Evolutionary conservation across 768 basidiomycete species (phyloP).

Genomic region (Lentinula boryana): DNA sequence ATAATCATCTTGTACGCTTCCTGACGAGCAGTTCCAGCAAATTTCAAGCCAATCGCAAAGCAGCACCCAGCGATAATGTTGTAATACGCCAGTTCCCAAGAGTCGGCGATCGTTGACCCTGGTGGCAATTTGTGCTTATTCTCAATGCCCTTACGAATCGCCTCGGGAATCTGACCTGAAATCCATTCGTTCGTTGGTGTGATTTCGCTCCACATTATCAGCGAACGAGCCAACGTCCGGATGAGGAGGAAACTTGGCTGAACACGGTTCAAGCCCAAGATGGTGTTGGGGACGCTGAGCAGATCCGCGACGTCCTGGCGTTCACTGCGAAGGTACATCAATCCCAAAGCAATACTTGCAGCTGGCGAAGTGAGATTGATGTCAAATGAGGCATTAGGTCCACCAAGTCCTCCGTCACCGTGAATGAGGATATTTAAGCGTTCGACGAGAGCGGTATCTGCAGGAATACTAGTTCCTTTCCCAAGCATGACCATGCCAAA

Average conservation of each 20-base stretch:
- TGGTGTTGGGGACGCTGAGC: conserved; percentile 75
- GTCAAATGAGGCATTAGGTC: conserved; percentile 55
- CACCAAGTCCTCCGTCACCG: conserved; percentile 50
- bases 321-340: conserved; percentile 89
- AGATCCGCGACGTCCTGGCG: conserved; percentile 84
- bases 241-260: conserved; percentile 85
- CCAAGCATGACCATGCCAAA: conserved; percentile 98
- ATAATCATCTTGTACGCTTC: conserved; percentile 84
- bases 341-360: conserved; percentile 80
- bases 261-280: conserved; percentile 73
- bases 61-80: conserved; percentile 89
- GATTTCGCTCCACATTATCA: conserved; percentile 87
- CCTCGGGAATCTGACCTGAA: conserved; percentile 56
- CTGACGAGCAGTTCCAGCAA: conserved; percentile 88
- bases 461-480: conserved; percentile 71
- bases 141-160: conserved; percentile 59
- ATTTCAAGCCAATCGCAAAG: conserved; percentile 88
- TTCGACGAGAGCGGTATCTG: conserved; percentile 64
- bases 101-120: conserved; percentile 53
- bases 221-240: conserved; percentile 65
- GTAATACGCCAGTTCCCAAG: conserved; percentile 85
- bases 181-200: conserved; percentile 72
- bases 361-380: conserved; percentile 89
- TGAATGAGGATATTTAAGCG: conserved; percentile 72
- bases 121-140: conserved; percentile 27